phyloP scores from a whole-genome alignment of 768 basidiomycete genomes.

The Amanita rubescens region DNA sequence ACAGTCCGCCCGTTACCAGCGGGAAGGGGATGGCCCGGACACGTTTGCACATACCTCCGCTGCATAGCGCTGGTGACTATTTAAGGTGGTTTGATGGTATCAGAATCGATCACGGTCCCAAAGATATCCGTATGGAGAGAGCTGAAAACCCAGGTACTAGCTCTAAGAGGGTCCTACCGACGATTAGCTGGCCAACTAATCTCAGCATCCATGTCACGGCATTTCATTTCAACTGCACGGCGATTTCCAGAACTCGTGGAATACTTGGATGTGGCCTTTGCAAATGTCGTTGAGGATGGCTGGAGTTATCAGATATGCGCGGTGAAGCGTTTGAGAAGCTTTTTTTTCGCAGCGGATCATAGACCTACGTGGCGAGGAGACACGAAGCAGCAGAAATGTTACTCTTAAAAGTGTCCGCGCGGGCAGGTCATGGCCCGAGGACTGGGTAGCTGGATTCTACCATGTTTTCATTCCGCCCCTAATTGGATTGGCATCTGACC shows the following conservation, averaged over 20 bases:
- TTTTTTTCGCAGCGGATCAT: constrained; percentile 75
- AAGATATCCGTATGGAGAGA: constrained; percentile 71
- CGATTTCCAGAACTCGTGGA: constrained; percentile 45
- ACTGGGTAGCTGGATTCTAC: constrained; percentile 70
- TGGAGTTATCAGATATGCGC: constrained; percentile 59
- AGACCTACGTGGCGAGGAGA: constrained; percentile 13
- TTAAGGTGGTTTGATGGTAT: too few relatives aligned
- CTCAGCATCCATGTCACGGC: constrained; percentile 29
- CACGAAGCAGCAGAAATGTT: constrained; percentile 13
- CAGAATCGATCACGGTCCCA: neutral
- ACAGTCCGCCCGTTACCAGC: too few relatives aligned
- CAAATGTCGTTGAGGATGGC: constrained; percentile 69
- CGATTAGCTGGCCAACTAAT: constrained; percentile 36
- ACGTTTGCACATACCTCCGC: too few relatives aligned
- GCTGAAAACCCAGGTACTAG: constrained; percentile 33
- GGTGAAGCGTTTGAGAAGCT: constrained; percentile 55
- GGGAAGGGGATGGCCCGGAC: too few relatives aligned
- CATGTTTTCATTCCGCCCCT: constrained; percentile 38
- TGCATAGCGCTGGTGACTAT: too few relatives aligned
- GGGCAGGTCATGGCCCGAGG: constrained; percentile 56
- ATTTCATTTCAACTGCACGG: constrained; percentile 43
- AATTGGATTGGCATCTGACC: neutral
- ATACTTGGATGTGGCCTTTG: constrained; percentile 55
- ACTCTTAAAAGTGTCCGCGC: constrained; percentile 37
- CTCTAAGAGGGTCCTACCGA: constrained; percentile 26